Evolutionary conservation across 1,284 basidiomycete species (phyloP).

Genomic region (Apiotrichum montevideense): DNA sequence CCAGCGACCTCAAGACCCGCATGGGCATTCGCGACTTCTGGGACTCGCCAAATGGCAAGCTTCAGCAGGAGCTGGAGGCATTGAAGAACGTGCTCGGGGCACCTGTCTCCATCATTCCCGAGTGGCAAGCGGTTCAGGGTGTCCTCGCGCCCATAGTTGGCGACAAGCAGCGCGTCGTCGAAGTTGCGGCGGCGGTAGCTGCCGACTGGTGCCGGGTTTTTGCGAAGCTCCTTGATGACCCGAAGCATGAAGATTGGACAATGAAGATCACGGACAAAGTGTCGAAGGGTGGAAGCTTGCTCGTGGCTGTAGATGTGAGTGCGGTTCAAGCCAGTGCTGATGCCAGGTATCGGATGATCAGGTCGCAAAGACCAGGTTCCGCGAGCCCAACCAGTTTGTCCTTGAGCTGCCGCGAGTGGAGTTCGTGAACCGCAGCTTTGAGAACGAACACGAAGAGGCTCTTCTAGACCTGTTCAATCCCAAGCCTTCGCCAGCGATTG

Average conservation of each 20-base stretch:
- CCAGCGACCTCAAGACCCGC: conserved; percentile 1
- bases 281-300: neutral
- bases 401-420: neutral
- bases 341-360: neutral
- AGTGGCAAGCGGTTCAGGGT: neutral
- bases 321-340: neutral
- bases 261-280: neutral
- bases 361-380: neutral
- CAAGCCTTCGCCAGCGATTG: neutral
- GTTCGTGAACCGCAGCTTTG: neutral
- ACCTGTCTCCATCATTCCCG: neutral
- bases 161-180: neutral
- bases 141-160: neutral
- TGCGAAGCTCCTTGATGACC: neutral
- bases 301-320: neutral
- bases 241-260: neutral
- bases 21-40: conserved; percentile 1
- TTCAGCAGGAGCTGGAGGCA: neutral
- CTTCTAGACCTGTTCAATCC: neutral
- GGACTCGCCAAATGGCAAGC: neutral
- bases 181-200: neutral
- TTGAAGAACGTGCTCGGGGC: neutral
- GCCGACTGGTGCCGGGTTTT: neutral
- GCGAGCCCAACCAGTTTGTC: neutral
- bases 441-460: neutral